Base-by-base conservation (phyloP, 306 rosid genomes). In the Sechiopsis laciniata region DNA sequence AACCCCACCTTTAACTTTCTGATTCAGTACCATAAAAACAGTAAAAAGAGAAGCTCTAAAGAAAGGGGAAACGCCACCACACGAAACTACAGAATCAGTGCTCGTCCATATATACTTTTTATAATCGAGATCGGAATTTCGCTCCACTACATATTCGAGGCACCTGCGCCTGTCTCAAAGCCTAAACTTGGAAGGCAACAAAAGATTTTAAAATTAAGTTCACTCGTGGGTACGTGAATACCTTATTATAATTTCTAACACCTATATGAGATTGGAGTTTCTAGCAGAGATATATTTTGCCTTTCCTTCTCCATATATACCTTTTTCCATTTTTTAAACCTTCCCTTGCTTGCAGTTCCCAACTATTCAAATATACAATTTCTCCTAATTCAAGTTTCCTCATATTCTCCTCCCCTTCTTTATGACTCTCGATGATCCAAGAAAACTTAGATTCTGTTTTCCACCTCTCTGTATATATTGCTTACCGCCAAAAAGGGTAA, bases 301-400 rank as follows among this genome's bases (percentile, higher is more conserved):
- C 92, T 85, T 80, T 80, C 86, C 84, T 55, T 77, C 80, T 62
- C 75, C 78, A 26, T 51, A 26, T 51, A 63, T 74, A 69, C 81
- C 82, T 82, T 85, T 83, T 59, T 57, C 37, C 15, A 62, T 74
- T 68, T 78, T 79, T 76, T 85, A 86, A 80, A 85, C 89, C 94
- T 78, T 83, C 88, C 59, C 85, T 89, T 91, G 97, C 97, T 92
- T 92, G 95, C 81, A 70, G 55, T 85, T 78, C 84, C 86, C 82
- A 84, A 84, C 92, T 72, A 89, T 59, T 59, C 65, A 59, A 59
- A 59, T 59, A 13, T 90, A 26, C 75, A 74, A 85, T 87, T 85
- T 82, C 97, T 88, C 91, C 80, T 86, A 81, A 83, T 95, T 88
- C 91, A 92, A 89, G 97, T 92, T 89, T 91, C 85, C 97, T 67